Conservation (phyloP, 306 rosid species). For the Astragalus membranaceus region DNA sequence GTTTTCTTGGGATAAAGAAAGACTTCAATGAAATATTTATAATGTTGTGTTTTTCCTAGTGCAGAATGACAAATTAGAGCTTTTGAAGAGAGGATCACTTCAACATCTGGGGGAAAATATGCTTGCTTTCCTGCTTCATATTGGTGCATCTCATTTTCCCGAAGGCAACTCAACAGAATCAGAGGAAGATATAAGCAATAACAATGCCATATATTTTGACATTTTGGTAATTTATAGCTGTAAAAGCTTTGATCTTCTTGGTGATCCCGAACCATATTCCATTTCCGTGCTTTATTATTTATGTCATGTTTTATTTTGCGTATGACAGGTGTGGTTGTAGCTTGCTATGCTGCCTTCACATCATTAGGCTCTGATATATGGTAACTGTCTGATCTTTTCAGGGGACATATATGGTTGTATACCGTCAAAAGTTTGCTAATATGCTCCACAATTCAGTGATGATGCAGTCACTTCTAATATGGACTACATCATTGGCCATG, state of each 20-base stretch:
- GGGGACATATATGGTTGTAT: slow-evolving; percentile 87
- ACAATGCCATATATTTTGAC: slow-evolving; percentile 67
- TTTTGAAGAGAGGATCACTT: slow-evolving; percentile 78
- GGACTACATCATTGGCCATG: slow-evolving; percentile 72
- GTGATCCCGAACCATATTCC: neutral
- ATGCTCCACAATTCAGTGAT: slow-evolving; percentile 80
- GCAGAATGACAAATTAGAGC: slow-evolving; percentile 93
- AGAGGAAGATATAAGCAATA: slow-evolving; percentile 40
- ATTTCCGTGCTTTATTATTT: slow-evolving; percentile 6
- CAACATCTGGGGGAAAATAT: slow-evolving; percentile 98
- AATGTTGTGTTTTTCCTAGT: slow-evolving; percentile 3
- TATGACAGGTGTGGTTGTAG: neutral
- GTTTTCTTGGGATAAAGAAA: slow-evolving; percentile 7
- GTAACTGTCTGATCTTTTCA: slow-evolving; percentile 34
- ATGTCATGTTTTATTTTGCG: neutral
- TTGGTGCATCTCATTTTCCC: slow-evolving; percentile 69
- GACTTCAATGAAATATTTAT: neutral
- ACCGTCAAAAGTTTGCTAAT: slow-evolving; percentile 61
- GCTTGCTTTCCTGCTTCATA: slow-evolving; percentile 85
- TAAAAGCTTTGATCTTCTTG: slow-evolving; percentile 17
- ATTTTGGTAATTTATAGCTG: slow-evolving; percentile 55
- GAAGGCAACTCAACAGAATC: slow-evolving; percentile 33
- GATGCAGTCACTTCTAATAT: slow-evolving; percentile 79
- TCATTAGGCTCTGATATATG: slow-evolving; percentile 19
- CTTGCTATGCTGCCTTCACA: neutral